Base-by-base conservation (phyloP, 441 rosid species). In the Arabidopsis lyrata region DNA sequence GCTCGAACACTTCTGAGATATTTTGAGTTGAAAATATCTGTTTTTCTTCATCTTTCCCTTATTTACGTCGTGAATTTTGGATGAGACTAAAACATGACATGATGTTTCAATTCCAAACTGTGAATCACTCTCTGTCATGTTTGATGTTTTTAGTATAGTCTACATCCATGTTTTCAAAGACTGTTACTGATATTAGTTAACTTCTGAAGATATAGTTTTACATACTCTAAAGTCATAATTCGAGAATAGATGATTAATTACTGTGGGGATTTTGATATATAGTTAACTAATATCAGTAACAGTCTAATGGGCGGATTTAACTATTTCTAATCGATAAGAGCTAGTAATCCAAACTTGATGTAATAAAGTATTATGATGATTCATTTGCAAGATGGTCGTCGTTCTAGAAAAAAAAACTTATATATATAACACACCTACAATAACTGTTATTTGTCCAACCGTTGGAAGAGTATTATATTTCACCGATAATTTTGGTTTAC, bases 21-120 rank as follows among this genome's bases (percentile, higher is more conserved):
- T 32, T 44, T 44, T 44, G 12, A 32, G 22, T 45, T 31, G 6
- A n/a, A 63, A 63, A 11, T 6, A 18, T 36, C 31, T 10, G 45
- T 11, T 58, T 58, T 56, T 57, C 24, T 32, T 44, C 50, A n/a
- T 55, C 53, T 56, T 56, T 31, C 11, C 20, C 14, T 18, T 45
- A 42, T 13, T 42, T 18, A 44, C 32, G n/a, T 16, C 5, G 5
- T 42, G 8, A 0, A 5, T 7, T 55, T 8, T 14, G 24, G n/a
- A 35, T 57, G 48, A 69, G 48, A 58, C 36, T 22, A 35, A 47
- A 36, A 49, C 50, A 49, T 60, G 68, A 54, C 48, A 53, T n/a
- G 15, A 63, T 53, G 32, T 52, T 18, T 72, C 63, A 53, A 63
- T 52, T 72, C 63, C 70, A 72, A 63, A 63, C 8, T 53, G 24